Conservation (phyloP, 805 yeast genomes). For the Priceomyces fermenticarens region DNA sequence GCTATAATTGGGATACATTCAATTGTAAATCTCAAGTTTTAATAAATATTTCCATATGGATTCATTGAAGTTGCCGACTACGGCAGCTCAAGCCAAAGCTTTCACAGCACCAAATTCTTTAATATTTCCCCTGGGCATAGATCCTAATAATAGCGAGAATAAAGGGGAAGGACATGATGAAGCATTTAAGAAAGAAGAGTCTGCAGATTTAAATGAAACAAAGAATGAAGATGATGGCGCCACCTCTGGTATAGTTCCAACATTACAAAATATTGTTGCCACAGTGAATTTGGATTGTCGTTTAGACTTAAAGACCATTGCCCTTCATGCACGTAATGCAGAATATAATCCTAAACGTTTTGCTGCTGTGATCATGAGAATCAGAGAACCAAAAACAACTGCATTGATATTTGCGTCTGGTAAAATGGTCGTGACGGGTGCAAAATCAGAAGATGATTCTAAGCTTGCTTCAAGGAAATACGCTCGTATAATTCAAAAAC, state of each 20-base stretch:
- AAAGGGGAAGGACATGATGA: slow-evolving; percentile 10
- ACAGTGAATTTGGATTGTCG: slow-evolving; percentile 97
- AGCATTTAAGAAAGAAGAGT: slow-evolving; percentile 10
- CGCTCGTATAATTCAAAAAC: slow-evolving; percentile 95
- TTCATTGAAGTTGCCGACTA: slow-evolving; percentile 70
- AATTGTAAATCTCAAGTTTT: slow-evolving; percentile 33
- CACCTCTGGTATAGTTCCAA: slow-evolving; percentile 94
- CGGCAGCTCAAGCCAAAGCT: slow-evolving; percentile 73
- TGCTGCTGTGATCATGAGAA: slow-evolving; percentile 99
- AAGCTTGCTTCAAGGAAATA: slow-evolving; percentile 96
- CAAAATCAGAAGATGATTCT: slow-evolving; percentile 98
- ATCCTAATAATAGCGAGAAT: slow-evolving; percentile 10
- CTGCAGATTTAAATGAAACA: slow-evolving; percentile 31
- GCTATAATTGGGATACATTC: slow-evolving; percentile 36
- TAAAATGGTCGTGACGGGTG: slow-evolving; percentile 99
- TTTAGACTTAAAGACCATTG: slow-evolving; percentile 92
- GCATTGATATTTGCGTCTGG: slow-evolving; percentile 98
- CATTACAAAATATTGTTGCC: slow-evolving; percentile 93
- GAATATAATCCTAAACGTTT: slow-evolving; percentile 98
- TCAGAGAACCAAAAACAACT: slow-evolving; percentile 97
- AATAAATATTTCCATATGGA: slow-evolving; percentile 45
- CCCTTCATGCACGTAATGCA: slow-evolving; percentile 97
- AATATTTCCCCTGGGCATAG: slow-evolving; percentile 56
- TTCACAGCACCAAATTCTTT: slow-evolving; percentile 67
- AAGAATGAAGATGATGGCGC: slow-evolving; percentile 61